Conservation (phyloP, 345 rosid genomes). For the Populus nigra region DNA sequence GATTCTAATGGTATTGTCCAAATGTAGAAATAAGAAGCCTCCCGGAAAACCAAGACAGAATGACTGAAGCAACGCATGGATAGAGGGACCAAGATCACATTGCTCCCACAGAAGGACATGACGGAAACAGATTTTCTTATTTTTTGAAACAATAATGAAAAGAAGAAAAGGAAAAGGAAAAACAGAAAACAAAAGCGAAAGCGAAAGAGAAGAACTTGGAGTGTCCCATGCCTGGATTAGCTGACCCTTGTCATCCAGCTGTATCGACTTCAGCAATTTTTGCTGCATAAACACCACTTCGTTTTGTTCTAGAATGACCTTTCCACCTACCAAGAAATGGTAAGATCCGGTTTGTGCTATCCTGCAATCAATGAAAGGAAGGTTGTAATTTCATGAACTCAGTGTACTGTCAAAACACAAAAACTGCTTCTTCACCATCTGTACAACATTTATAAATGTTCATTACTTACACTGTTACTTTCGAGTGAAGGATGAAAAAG, state of each 20-base stretch:
- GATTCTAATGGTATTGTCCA: background rate
- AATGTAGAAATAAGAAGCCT: background rate
- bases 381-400: background rate
- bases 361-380: conserved; percentile 40
- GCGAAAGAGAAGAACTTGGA: conserved; percentile 5
- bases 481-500: conserved; percentile 54
- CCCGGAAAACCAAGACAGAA: background rate
- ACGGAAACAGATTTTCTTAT: background rate
- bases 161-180: background rate
- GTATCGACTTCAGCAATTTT: conserved; percentile 73
- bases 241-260: conserved; percentile 52
- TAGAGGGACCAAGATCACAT: background rate
- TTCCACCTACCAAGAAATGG: conserved; percentile 90
- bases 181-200: background rate
- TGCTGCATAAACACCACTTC: conserved; percentile 91
- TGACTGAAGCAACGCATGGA: background rate
- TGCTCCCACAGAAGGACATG: background rate
- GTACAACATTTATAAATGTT: background rate
- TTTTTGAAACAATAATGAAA: background rate
- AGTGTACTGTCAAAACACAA: conserved; percentile 5
- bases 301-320: conserved; percentile 76
- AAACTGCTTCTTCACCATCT: background rate
- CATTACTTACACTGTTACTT: conserved; percentile 30
- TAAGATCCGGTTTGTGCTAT: conserved; percentile 37
- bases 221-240: conserved; percentile 57